phyloP scores from a whole-genome alignment of 179 eudicot genomes.

The Corrigiola litoralis region DNA sequence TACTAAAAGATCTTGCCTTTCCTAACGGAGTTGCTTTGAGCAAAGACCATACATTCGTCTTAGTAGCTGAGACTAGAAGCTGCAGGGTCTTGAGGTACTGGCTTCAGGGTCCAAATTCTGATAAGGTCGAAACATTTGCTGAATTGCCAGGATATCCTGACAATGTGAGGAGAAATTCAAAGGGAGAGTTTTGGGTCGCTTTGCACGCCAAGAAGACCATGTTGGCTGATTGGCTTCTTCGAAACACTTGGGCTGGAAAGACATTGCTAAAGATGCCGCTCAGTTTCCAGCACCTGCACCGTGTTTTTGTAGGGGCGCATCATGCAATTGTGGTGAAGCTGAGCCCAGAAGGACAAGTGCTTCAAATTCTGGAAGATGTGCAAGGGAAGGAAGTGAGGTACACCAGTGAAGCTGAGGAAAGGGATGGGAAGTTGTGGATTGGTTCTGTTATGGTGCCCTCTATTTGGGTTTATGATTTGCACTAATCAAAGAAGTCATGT shows the following conservation, averaged over 20 bases:
- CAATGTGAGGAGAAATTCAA: slow-evolving; percentile 63
- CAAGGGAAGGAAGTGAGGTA: slow-evolving; percentile 58
- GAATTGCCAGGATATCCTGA: slow-evolving; percentile 72
- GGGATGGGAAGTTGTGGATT: slow-evolving; percentile 62
- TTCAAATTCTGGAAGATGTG: slow-evolving; percentile 62
- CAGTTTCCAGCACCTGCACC: slow-evolving; percentile 48
- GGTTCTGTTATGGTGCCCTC: slow-evolving; percentile 60
- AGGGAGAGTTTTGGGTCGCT: slow-evolving; percentile 87
- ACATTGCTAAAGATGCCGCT: slow-evolving; percentile 42
- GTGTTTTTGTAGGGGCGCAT: slow-evolving; percentile 55
- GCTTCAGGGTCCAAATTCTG: slow-evolving; percentile 42
- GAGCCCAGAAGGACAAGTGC: slow-evolving; percentile 41
- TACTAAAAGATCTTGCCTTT: slow-evolving; percentile 36
- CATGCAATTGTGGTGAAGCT: slow-evolving; percentile 56
- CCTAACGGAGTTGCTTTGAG: slow-evolving; percentile 55
- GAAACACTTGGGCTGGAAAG: slow-evolving; percentile 49
- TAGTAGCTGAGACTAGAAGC: slow-evolving; percentile 36
- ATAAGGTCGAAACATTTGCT: slow-evolving; percentile 40
- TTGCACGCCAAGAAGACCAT: slow-evolving; percentile 53
- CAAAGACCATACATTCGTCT: slow-evolving; percentile 41
- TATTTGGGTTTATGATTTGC: slow-evolving; percentile 47
- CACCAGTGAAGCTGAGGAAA: slow-evolving; percentile 71
- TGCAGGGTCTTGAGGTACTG: slow-evolving; percentile 44
- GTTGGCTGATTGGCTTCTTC: slow-evolving; percentile 42
- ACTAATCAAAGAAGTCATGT: background rate